Conservation (phyloP, 805 yeast genomes). For the Teunomyces pallodes region DNA sequence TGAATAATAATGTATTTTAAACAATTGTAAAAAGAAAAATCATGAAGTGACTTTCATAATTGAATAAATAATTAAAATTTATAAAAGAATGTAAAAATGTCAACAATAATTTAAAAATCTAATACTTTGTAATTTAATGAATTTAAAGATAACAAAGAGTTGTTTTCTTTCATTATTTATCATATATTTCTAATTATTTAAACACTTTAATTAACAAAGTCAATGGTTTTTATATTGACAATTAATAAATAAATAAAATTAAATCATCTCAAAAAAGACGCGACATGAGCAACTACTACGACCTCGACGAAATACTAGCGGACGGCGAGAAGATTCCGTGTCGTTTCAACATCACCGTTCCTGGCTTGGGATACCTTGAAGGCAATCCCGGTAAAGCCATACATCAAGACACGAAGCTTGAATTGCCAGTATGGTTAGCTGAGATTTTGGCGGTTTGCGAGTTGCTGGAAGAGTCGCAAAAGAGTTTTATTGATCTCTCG, state of each 20-base stretch:
- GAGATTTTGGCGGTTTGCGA: conserved; percentile 59
- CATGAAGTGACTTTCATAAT: too few relatives aligned
- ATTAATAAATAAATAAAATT: not conserved
- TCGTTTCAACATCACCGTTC: conserved; percentile 71
- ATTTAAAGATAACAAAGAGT: too few relatives aligned
- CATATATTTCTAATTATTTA: too few relatives aligned
- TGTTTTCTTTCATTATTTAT: too few relatives aligned
- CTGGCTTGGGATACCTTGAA: conserved; percentile 85
- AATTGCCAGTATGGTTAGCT: conserved; percentile 89
- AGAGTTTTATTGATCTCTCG: conserved; percentile 61
- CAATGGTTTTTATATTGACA: not conserved
- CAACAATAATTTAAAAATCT: too few relatives aligned
- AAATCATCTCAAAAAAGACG: not conserved
- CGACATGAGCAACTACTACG: conserved; percentile 48
- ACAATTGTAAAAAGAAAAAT: too few relatives aligned
- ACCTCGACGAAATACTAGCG: conserved; percentile 72
- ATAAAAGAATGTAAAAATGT: too few relatives aligned
- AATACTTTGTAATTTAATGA: too few relatives aligned
- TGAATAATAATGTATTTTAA: too few relatives aligned
- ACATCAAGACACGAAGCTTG: conserved; percentile 59
- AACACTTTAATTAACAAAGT: too few relatives aligned
- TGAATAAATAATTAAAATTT: too few relatives aligned
- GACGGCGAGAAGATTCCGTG: conserved; percentile 76
- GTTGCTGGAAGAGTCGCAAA: conserved; percentile 31
- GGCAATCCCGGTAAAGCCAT: conserved; percentile 69